These are phyloP conservation scores for Quercus rubra DNA, from an alignment of 306 rosid species.

Conservation along the genomic window DNA sequence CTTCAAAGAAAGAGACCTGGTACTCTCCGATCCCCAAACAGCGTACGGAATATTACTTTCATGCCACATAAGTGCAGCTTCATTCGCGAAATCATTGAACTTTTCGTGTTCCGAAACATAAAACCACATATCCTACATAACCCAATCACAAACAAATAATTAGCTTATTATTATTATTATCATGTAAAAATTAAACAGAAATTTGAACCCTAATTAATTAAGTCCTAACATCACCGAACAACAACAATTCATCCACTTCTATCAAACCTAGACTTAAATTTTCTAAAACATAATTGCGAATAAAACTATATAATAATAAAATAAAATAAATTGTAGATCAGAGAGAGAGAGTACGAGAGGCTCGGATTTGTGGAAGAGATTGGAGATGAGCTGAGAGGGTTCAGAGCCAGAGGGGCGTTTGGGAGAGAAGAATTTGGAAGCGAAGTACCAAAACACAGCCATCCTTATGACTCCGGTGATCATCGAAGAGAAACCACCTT, in stretches of 20 bases:
- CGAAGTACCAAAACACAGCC: slow-evolving; percentile 97
- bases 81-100: slow-evolving; percentile 74
- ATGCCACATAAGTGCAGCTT: slow-evolving; percentile 83
- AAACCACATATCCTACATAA: slow-evolving; percentile 90
- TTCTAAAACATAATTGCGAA: too few species aligned
- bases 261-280: too few species aligned
- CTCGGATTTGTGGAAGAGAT: slow-evolving; percentile 68
- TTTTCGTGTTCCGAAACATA: slow-evolving; percentile 73
- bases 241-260: too few species aligned
- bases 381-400: slow-evolving; percentile 61
- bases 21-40: slow-evolving; percentile 66
- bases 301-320: too few species aligned
- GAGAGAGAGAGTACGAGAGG: slow-evolving; percentile 47
- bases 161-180: too few species aligned
- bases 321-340: neutral
- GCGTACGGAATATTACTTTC: slow-evolving; percentile 85
- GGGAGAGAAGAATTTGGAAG: slow-evolving; percentile 86
- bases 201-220: too few species aligned
- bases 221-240: too few species aligned
- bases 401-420: slow-evolving; percentile 61
- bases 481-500: slow-evolving; percentile 56
- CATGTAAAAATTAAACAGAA: too few species aligned
- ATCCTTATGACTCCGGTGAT: slow-evolving; percentile 82
- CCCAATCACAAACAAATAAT: neutral
- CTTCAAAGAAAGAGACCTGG: slow-evolving; percentile 56